These are phyloP conservation scores for Rhodamnia argentea DNA, from an alignment of 345 rosid genomes.

Conservation along the genomic window DNA sequence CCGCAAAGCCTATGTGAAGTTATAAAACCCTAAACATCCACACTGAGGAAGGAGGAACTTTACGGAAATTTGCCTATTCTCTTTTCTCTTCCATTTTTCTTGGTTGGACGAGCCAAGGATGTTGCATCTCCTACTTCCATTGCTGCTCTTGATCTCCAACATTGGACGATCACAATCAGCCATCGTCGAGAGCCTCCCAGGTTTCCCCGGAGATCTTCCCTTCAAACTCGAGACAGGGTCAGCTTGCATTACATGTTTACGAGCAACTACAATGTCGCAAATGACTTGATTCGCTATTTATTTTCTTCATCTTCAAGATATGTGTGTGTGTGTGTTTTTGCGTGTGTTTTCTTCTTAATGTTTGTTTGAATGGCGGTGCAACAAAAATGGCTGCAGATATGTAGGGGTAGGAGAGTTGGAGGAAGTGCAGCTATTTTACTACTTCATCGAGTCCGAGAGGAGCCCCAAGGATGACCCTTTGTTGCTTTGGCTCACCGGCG, in stretches of 20 bases:
- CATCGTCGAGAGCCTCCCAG: slow-evolving; percentile 9
- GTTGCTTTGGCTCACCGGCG: slow-evolving; percentile 19
- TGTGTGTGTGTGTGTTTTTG: background rate
- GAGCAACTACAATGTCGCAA: background rate
- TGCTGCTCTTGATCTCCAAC: background rate
- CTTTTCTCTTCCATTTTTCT: background rate
- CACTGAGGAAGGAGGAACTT: background rate
- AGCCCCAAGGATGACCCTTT: slow-evolving; percentile 14
- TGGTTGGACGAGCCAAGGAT: background rate
- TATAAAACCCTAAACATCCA: background rate
- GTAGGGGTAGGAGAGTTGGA: slow-evolving; percentile 15
- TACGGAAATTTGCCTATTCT: background rate
- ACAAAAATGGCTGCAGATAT: slow-evolving; percentile 1
- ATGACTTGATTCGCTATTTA: background rate
- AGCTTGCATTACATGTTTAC: background rate
- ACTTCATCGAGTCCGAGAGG: slow-evolving; percentile 13
- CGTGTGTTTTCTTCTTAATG: background rate
- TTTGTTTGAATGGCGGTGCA: background rate
- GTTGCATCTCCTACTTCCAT: background rate
- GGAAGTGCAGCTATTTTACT: slow-evolving; percentile 13
- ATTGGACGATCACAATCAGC: background rate
- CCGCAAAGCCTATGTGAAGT: background rate
- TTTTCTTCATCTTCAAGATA: background rate
- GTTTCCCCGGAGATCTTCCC: slow-evolving; percentile 9
- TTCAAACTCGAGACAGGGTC: slow-evolving; percentile 16